Percentiles rank a stretch among this genome's conserved stretches.
phyloP scores from a whole-genome alignment of 768 basidiomycete genomes.

The Suillus alpinus region DNA sequence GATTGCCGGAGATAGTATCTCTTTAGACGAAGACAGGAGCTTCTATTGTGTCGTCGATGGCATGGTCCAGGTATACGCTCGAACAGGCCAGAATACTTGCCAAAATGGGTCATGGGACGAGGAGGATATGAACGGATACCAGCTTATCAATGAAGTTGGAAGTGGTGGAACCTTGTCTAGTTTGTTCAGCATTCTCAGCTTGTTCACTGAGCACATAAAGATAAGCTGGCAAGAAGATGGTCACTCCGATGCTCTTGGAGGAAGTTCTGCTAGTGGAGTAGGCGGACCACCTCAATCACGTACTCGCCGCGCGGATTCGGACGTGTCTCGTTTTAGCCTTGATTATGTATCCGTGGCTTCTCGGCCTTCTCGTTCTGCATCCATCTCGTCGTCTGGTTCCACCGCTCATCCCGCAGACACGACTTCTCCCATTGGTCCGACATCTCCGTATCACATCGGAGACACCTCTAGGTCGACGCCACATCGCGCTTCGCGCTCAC shows the following conservation, averaged over 20 bases:
- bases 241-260: constrained; percentile 20
- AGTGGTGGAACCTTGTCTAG: constrained; percentile 94
- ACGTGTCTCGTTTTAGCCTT: constrained; percentile 62
- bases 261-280: constrained; percentile 14
- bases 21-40: constrained; percentile 86
- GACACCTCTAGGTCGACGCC: constrained; percentile 12
- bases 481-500: constrained; percentile 20
- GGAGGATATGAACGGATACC: constrained; percentile 92
- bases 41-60: constrained; percentile 99
- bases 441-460: constrained; percentile 10
- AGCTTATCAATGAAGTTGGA: constrained; percentile 93
- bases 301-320: constrained; percentile 51
- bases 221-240: constrained; percentile 85
- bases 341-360: constrained; percentile 16
- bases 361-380: constrained; percentile 43
- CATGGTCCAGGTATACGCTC: constrained; percentile 90
- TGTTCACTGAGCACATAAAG: constrained; percentile 94
- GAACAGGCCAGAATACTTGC: constrained; percentile 52
- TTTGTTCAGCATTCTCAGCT: constrained; percentile 92
- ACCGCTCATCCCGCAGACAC: constrained; percentile 54
- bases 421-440: constrained; percentile 12
- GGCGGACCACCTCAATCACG: constrained; percentile 24
- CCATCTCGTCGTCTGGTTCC: constrained; percentile 65
- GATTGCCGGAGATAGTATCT: constrained; percentile 92
- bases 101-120: constrained; percentile 69